These are phyloP conservation scores for Heliosperma pusillum DNA, from an alignment of 148 eudicot species.

Conservation along the genomic window DNA sequence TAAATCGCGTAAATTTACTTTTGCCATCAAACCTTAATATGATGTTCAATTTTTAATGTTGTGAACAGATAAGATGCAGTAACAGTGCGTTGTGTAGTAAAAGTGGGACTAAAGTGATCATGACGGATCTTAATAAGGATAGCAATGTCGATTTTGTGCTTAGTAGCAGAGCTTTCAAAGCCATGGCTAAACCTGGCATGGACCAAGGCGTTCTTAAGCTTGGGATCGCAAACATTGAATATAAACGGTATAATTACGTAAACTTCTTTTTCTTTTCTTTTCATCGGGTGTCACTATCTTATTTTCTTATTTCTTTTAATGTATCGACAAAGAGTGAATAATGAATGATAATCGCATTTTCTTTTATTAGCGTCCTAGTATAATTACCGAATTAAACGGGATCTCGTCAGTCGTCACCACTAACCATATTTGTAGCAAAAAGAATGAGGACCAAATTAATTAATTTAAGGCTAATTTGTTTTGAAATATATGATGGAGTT, in stretches of 20 bases:
- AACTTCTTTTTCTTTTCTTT: no score
- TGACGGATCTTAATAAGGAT: constrained; percentile 50
- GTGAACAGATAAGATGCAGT: constrained; percentile 69
- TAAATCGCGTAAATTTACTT: no score
- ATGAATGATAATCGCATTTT: no score
- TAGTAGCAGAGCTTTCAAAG: constrained; percentile 68
- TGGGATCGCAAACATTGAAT: constrained; percentile 35
- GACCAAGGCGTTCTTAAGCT: constrained; percentile 39
- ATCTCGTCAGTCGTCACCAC: no score
- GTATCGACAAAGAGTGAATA: no score
- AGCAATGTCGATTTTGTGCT: constrained; percentile 58
- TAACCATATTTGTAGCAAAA: not conserved
- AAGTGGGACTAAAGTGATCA: constrained; percentile 47
- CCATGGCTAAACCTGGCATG: constrained; percentile 65
- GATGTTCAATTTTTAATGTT: not conserved
- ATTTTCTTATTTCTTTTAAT: no score
- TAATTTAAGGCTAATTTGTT: not conserved
- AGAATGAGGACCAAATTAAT: not conserved
- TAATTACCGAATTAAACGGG: no score
- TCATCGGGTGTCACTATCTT: no score
- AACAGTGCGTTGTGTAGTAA: constrained; percentile 40
- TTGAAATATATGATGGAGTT: not conserved
- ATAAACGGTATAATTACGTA: constrained; percentile 22
- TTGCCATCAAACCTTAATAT: no score
- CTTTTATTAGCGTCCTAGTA: no score